Conservation (phyloP, 768 basidiomycete species). For the Crassisporium funariophilum region DNA sequence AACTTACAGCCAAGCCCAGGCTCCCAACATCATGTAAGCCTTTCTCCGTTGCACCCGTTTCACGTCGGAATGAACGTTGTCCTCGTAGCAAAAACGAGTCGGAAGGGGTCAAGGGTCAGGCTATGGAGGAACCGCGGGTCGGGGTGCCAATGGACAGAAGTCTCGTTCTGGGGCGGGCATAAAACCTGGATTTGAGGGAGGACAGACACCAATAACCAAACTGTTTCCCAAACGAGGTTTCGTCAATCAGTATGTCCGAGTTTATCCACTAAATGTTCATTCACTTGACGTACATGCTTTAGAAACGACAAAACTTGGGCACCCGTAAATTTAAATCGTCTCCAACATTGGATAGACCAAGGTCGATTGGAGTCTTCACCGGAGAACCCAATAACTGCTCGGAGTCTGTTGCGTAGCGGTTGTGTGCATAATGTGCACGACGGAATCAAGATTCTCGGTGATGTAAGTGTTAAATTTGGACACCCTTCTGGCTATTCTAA, state of each 20-base stretch:
- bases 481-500: slow-evolving; percentile 1
- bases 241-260: slow-evolving; percentile 79
- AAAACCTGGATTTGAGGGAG: slow-evolving; percentile 89
- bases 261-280: background rate
- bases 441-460: slow-evolving; percentile 89
- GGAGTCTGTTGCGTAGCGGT: slow-evolving; percentile 80
- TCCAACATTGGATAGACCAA: slow-evolving; percentile 90
- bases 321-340: slow-evolving; percentile 82
- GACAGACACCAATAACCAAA: slow-evolving; percentile 92
- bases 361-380: slow-evolving; percentile 79
- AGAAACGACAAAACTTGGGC: slow-evolving; percentile 80
- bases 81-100: slow-evolving; percentile 83
- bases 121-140: slow-evolving; percentile 88
- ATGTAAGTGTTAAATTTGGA: slow-evolving; percentile 50
- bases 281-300: slow-evolving; percentile 1
- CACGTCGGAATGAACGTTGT: slow-evolving; percentile 1
- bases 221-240: slow-evolving; percentile 94
- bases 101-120: slow-evolving; percentile 93
- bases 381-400: slow-evolving; percentile 85
- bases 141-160: slow-evolving; percentile 96
- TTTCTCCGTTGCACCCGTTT: background rate
- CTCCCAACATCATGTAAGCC: slow-evolving; percentile 64
- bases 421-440: slow-evolving; percentile 88
- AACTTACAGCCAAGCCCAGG: slow-evolving; percentile 72
- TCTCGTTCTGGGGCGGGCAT: slow-evolving; percentile 89